A percentile compares a stretch with the other conserved stretches of the same genome.
Evolutionary conservation across 176 grass and related monocot genomes (phyloP).

Genomic region (Juncus effusus): DNA sequence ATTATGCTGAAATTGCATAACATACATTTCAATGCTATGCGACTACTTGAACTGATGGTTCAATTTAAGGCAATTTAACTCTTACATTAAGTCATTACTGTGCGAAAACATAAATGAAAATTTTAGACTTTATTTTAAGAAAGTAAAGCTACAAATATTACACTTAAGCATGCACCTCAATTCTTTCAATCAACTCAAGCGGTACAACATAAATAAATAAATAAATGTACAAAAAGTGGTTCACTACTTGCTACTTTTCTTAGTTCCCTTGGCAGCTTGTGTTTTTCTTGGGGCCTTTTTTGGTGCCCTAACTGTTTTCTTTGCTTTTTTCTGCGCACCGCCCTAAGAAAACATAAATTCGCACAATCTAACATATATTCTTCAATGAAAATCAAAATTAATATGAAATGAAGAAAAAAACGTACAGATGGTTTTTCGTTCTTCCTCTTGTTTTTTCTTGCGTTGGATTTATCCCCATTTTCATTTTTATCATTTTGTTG

Average conservation of each 20-base stretch:
- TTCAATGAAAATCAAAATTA: background rate
- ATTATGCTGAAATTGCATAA: no score
- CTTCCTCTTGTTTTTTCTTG: slow-evolving; percentile 65
- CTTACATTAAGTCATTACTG: no score
- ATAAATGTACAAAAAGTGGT: background rate
- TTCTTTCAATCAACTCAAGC: no score
- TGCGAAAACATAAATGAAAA: no score
- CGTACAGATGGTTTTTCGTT: slow-evolving; percentile 37
- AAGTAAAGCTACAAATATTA: no score
- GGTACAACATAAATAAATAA: no score
- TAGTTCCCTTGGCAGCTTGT: slow-evolving; percentile 49
- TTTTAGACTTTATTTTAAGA: no score
- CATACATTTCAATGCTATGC: no score
- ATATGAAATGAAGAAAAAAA: slow-evolving; percentile 9
- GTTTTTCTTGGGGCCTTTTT: slow-evolving; percentile 61
- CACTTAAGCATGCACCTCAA: no score
- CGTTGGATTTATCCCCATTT: slow-evolving; percentile 51
- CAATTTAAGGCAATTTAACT: no score
- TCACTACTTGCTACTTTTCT: slow-evolving; percentile 66
- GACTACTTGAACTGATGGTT: no score
- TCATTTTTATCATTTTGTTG: slow-evolving; percentile 61
- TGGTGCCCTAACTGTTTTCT: slow-evolving; percentile 37
- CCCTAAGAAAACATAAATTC: background rate
- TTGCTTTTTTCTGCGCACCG: slow-evolving; percentile 57
- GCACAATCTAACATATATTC: background rate